Evolutionary conservation across 805 yeast species (phyloP).

Genomic region (Pichia occidentalis): DNA sequence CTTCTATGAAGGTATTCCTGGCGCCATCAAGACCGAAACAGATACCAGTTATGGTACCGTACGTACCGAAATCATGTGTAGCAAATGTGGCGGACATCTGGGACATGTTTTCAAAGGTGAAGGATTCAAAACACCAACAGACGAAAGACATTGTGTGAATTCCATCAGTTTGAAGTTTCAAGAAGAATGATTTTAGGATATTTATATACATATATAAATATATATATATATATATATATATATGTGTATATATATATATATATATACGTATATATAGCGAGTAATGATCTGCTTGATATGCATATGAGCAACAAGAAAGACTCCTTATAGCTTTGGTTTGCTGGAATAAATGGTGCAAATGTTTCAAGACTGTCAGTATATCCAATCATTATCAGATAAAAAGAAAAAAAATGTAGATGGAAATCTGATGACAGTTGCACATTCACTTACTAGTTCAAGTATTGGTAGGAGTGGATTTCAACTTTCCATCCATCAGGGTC

Average conservation of each 20-base stretch:
- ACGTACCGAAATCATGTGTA: constrained; percentile 85
- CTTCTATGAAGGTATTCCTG: constrained; percentile 83
- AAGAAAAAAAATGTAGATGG: no score
- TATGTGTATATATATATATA: no score
- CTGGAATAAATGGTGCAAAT: no score
- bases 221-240: no score
- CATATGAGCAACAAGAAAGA: no score
- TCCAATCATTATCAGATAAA: no score
- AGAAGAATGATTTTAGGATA: background rate
- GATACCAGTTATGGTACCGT: constrained; percentile 72
- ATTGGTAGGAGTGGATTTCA: constrained; percentile 44
- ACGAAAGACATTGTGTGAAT: constrained; percentile 93
- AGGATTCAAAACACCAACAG: constrained; percentile 81
- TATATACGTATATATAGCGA: no score
- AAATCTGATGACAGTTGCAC: no score
- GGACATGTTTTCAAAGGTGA: constrained; percentile 96
- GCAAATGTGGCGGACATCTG: constrained; percentile 85
- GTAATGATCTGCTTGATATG: no score
- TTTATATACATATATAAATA: no score
- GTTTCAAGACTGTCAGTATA: no score
- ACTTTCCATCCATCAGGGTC: constrained; percentile 92
- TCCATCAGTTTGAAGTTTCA: constrained; percentile 69
- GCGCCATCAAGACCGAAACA: constrained; percentile 53
- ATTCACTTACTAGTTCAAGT: constrained; percentile 19
- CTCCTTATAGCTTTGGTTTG: no score